A percentile compares a stretch with the other conserved stretches of the same genome.
Evolutionary conservation across 257 asterid species (phyloP).

Genomic region (Solanum verrucosum): DNA sequence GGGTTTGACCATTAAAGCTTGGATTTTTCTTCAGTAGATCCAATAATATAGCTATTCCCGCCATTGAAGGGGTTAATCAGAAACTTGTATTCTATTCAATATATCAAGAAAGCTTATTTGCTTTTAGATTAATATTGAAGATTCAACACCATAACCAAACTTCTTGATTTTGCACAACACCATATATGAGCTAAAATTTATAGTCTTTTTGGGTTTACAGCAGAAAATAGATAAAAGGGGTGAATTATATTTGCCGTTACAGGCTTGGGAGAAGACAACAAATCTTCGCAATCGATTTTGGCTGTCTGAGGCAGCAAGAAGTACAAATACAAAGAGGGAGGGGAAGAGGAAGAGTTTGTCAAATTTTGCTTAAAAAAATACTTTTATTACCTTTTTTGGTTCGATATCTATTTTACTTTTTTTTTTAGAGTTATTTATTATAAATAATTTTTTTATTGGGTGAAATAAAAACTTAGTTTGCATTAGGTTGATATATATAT

Average conservation of each 20-base stretch:
- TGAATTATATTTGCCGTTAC: not conserved
- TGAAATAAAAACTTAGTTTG: no score
- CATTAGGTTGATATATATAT: no score
- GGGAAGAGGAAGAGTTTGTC: not conserved
- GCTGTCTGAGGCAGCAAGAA: not conserved
- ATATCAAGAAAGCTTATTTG: not conserved
- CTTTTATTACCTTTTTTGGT: no score
- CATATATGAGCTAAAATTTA: not conserved
- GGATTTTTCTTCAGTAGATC: slow-evolving; percentile 56
- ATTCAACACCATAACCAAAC: slow-evolving; percentile 3
- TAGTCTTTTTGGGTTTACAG: not conserved
- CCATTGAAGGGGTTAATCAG: slow-evolving; percentile 22
- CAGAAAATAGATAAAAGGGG: not conserved
- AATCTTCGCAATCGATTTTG: not conserved
- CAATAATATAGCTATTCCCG: slow-evolving; percentile 38
- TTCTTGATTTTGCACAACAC: not conserved
- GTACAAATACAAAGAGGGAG: not conserved
- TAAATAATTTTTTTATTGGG: no score
- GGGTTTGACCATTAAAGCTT: slow-evolving; percentile 24
- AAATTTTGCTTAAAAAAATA: no score
- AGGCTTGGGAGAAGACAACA: not conserved
- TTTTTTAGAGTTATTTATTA: no score
- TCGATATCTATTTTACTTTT: no score
- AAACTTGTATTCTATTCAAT: not conserved
- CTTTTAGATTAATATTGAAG: not conserved